These are phyloP conservation scores for Apiotrichum mycotoxinovorans DNA, from an alignment of 1,284 basidiomycete genomes.

Conservation along the genomic window DNA sequence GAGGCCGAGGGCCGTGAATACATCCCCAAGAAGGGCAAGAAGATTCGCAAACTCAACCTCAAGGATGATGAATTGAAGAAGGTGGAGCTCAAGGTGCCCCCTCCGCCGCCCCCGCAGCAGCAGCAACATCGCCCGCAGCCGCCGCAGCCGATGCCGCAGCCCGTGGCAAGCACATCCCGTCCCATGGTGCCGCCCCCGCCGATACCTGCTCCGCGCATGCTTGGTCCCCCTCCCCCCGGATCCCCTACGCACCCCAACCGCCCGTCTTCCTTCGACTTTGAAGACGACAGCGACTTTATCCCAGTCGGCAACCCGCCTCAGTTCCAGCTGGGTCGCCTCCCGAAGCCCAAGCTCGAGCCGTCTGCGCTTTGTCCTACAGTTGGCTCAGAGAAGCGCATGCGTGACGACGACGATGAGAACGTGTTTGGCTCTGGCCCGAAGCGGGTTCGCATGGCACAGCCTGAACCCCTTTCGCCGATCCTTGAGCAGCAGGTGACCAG, in stretches of 20 bases:
- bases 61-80: constrained; percentile 3
- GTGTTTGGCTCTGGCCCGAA: constrained; percentile 32
- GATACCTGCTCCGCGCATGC: neutral
- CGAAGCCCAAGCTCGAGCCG: neutral
- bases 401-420: constrained; percentile 37
- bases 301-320: constrained; percentile 18
- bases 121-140: no score
- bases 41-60: constrained; percentile 26
- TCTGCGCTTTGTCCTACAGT: neutral
- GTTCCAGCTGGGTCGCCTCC: constrained; percentile 1
- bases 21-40: constrained; percentile 46
- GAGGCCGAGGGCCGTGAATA: constrained; percentile 39
- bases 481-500: constrained; percentile 23
- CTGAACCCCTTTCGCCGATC: constrained; percentile 32
- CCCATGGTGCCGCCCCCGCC: neutral
- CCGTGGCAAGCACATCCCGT: neutral
- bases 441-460: constrained; percentile 33
- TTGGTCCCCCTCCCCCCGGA: constrained; percentile 4
- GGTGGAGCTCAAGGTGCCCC: neutral
- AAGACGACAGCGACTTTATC: constrained; percentile 40
- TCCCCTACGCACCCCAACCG: constrained; percentile 3
- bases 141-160: neutral
- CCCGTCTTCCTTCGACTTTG: constrained; percentile 19
- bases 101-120: neutral
- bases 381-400: neutral